phyloP scores from a whole-genome alignment of 2,329 filamentous ascomycete species.

The Boeremia exigua region DNA sequence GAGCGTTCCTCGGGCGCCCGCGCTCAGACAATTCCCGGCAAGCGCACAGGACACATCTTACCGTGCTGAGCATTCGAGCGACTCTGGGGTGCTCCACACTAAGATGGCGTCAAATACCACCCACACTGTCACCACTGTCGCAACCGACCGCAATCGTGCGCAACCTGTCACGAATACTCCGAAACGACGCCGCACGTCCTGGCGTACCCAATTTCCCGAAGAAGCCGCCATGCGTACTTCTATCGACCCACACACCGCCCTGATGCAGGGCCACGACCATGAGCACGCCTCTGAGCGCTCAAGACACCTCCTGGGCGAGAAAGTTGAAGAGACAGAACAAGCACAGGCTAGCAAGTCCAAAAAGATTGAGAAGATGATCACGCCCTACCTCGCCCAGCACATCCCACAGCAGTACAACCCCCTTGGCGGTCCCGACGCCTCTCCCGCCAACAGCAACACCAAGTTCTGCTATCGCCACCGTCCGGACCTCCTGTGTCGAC shows the following conservation, averaged over 20 bases:
- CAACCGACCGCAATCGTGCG: conserved; percentile 30
- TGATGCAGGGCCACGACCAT: conserved; percentile 48
- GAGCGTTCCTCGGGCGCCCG: conserved; percentile 16
- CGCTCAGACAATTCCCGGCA: conserved; percentile 9
- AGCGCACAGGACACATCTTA: conserved; percentile 13
- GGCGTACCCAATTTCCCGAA: conserved; percentile 32
- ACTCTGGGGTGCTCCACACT: conserved; percentile 15
- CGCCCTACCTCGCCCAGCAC: conserved; percentile 87
- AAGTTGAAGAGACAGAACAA: conserved; percentile 34
- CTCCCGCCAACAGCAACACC: conserved; percentile 67
- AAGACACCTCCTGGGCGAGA: conserved; percentile 38
- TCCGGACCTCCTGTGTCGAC: conserved; percentile 90
- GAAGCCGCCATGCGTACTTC: conserved; percentile 18
- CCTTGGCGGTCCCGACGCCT: conserved; percentile 57
- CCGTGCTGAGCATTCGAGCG: conserved; percentile 1
- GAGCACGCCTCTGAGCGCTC: conserved; percentile 38
- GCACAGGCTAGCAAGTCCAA: conserved; percentile 53
- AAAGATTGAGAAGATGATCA: conserved; percentile 77
- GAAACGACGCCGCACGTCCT: conserved; percentile 36
- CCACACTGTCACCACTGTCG: conserved; percentile 31
- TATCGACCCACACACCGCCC: conserved; percentile 41
- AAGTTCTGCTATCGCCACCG: conserved; percentile 96
- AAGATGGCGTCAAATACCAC: conserved; percentile 38
- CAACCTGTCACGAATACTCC: conserved; percentile 20
- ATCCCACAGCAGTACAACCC: conserved; percentile 90